A percentile compares a stretch with the other conserved stretches of the same genome.
phyloP scores from a whole-genome alignment of 1,139 yeast species.

The Hansenula sp. region DNA sequence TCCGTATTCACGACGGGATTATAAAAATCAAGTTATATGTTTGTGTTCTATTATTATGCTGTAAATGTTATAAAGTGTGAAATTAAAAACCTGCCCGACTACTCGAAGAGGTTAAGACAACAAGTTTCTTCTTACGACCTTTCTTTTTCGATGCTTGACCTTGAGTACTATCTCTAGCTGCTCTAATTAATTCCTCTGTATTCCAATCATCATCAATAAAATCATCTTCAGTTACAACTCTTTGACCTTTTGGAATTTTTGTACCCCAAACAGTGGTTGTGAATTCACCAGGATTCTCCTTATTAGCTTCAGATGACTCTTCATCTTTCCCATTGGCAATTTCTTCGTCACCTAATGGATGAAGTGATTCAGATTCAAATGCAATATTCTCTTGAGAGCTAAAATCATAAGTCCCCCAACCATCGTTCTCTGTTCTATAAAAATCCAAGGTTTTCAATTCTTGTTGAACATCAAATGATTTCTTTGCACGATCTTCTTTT shows the following conservation, averaged over 20 bases:
- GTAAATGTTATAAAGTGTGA: too few relatives aligned
- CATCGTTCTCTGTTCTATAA: constrained; percentile 51
- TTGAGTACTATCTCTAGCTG: constrained; percentile 7
- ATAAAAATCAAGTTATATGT: too few relatives aligned
- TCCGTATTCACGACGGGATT: too few relatives aligned
- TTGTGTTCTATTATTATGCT: too few relatives aligned
- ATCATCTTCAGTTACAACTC: constrained; percentile 1
- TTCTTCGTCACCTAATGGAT: constrained; percentile 13
- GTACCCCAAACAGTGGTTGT: constrained; percentile 63
- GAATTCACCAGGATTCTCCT: constrained; percentile 8
- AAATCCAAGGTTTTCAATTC: constrained; percentile 56
- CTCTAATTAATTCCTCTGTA: constrained; percentile 19
- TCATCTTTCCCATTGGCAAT: constrained; percentile 1
- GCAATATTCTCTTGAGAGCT: constrained; percentile 10
- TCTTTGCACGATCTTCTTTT: constrained; percentile 62
- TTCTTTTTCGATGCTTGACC: constrained; percentile 7
- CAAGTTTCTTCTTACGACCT: constrained; percentile 12
- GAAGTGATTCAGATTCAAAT: constrained; percentile 5
- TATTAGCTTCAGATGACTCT: not conserved
- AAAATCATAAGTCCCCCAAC: constrained; percentile 16
- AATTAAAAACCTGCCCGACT: constrained; percentile 4
- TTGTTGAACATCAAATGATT: constrained; percentile 55
- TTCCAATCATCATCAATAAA: constrained; percentile 15
- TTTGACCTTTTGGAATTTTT: constrained; percentile 32
- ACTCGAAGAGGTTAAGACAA: constrained; percentile 9